phyloP scores from a whole-genome alignment of 169 alveolate genomes.

The Plasmodium berghei region DNA sequence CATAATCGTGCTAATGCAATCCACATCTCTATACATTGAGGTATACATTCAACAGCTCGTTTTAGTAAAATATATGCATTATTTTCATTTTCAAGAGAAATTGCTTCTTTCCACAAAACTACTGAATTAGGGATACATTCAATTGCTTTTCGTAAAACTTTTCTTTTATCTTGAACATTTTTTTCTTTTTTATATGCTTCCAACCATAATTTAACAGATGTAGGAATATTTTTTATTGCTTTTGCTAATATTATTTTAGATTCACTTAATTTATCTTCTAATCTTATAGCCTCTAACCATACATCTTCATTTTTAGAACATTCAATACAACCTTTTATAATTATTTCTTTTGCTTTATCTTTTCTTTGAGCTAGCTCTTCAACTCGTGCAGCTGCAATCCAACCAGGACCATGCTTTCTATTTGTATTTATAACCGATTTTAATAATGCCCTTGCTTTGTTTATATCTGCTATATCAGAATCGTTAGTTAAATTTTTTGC shows the following conservation, averaged over 20 bases:
- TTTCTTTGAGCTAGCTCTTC: slow-evolving; percentile 96
- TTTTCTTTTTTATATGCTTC: slow-evolving; percentile 95
- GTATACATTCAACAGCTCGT: slow-evolving; percentile 99
- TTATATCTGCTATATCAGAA: slow-evolving; percentile 95
- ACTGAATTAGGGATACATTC: slow-evolving; percentile 97
- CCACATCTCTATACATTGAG: slow-evolving; percentile 98
- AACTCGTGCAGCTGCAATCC: slow-evolving; percentile 99
- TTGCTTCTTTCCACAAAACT: slow-evolving; percentile 98
- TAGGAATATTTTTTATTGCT: slow-evolving; percentile 91
- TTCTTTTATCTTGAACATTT: slow-evolving; percentile 89
- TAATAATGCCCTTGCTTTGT: slow-evolving; percentile 93
- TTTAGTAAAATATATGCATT: slow-evolving; percentile 95
- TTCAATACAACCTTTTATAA: slow-evolving; percentile 95
- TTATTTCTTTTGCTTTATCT: slow-evolving; percentile 96
- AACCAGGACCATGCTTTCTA: slow-evolving; percentile 97
- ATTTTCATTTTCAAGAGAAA: slow-evolving; percentile 94
- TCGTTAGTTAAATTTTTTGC: slow-evolving; percentile 84
- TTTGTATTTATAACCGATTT: slow-evolving; percentile 93
- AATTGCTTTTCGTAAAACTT: slow-evolving; percentile 95
- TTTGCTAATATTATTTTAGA: slow-evolving; percentile 95
- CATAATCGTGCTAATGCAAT: slow-evolving; percentile 97
- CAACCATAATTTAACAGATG: slow-evolving; percentile 96
- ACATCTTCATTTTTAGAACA: slow-evolving; percentile 98
- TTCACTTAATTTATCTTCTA: slow-evolving; percentile 94
- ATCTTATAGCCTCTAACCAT: slow-evolving; percentile 99